Percentiles rank a stretch among this genome's conserved stretches.
Evolutionary conservation across 2,329 filamentous ascomycete species (phyloP).

Genomic region (Endothia cerciana): DNA sequence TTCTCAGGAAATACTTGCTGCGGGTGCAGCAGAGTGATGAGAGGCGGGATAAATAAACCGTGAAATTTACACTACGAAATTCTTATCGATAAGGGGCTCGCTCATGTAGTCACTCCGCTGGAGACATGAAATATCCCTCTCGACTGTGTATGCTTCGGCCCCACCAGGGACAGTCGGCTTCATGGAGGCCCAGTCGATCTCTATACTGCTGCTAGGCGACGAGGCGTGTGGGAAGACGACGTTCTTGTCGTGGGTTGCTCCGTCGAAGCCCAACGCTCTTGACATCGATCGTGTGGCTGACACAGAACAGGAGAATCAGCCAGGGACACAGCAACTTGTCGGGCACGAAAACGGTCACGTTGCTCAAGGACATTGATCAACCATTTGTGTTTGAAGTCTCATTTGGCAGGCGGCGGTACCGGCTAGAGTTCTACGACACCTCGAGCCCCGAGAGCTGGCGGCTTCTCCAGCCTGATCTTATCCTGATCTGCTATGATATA

Average conservation of each 20-base stretch:
- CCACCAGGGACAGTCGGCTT: conserved; percentile 28
- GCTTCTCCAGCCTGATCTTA: conserved; percentile 59
- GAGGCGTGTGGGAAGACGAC: conserved; percentile 63
- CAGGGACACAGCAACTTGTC: conserved; percentile 39
- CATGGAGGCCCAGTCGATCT: conserved; percentile 55
- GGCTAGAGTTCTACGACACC: conserved; percentile 65
- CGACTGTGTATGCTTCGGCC: background rate
- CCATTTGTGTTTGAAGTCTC: conserved; percentile 62
- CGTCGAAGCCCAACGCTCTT: conserved; percentile 17
- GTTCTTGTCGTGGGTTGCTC: conserved; percentile 59
- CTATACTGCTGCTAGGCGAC: conserved; percentile 63
- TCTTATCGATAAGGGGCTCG: conserved; percentile 31
- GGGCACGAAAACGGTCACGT: conserved; percentile 45
- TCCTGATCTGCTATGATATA: conserved; percentile 66
- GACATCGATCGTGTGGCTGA: conserved; percentile 18
- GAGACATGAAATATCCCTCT: background rate
- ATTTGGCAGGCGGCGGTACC: conserved; percentile 50
- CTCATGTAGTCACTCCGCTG: background rate
- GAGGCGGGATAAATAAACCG: background rate
- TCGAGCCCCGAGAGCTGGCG: conserved; percentile 62
- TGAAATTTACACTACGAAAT: conserved; percentile 22
- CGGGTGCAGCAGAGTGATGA: conserved; percentile 1
- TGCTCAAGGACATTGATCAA: conserved; percentile 62
- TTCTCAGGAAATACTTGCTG: background rate
- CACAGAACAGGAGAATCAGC: conserved; percentile 53